Evolutionary conservation across 108 stramenopile species (phyloP).

Genomic region (Cyclotella cryptica): DNA sequence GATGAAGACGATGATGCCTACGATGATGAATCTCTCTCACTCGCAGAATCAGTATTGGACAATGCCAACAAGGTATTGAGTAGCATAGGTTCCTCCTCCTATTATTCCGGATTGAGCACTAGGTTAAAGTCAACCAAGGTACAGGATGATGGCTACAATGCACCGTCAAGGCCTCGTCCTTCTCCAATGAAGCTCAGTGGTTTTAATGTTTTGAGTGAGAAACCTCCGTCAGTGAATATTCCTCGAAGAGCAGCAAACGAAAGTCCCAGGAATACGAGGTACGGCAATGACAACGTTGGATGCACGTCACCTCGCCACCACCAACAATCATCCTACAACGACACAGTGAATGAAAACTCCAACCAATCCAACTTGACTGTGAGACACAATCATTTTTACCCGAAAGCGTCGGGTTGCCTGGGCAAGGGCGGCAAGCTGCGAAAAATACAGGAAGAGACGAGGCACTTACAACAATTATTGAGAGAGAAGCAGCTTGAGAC

Average conservation of each 20-base stretch:
- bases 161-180: too few species aligned
- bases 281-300: not conserved
- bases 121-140: not conserved
- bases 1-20: not conserved
- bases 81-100: slow-evolving; percentile 13
- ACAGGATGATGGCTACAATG: too few species aligned
- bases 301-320: not conserved
- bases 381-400: not conserved
- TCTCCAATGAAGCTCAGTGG: too few species aligned
- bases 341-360: not conserved
- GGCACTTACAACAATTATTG: slow-evolving; percentile 15
- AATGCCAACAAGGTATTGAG: slow-evolving; percentile 22
- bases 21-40: slow-evolving; percentile 20
- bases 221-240: too few species aligned
- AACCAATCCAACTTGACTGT: not conserved
- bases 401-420: not conserved
- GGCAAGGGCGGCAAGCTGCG: too few species aligned
- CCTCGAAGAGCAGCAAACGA: too few species aligned
- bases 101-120: not conserved
- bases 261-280: not conserved
- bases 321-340: not conserved
- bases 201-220: too few species aligned
- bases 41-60: slow-evolving; percentile 26
- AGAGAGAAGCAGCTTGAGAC: slow-evolving; percentile 28
- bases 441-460: slow-evolving; percentile 26